Base-by-base conservation (phyloP, 495 filamentous ascomycete genomes). In the Tirmania nivea region DNA sequence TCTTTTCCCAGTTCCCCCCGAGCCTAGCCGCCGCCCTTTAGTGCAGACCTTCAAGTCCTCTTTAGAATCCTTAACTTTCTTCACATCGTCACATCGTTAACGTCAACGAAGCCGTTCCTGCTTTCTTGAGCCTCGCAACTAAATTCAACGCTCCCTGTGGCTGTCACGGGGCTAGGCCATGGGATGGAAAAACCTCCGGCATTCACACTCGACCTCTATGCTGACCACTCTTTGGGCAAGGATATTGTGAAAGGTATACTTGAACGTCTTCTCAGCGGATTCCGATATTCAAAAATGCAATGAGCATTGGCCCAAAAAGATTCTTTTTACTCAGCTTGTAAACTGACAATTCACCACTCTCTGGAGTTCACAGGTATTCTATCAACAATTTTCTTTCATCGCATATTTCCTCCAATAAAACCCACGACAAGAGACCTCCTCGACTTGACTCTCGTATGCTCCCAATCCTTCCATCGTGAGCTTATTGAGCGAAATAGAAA, bases 351-450 rank as follows among this genome's bases (percentile, higher is more conserved):
- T 10, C 55, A 54, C 59, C 53, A 55, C 56, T 56, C 62, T 57
- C 61, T 48, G 56, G 45, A 19, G 17, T 51, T 53, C 25, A 8
- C 56, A 96, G 89, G 83, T 56, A 82, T 95, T 61, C 79, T 96
- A 51, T 86, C 94, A 67, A 90, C 89, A 42, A 94, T 97, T 65
- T 97, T 96, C 79, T 97, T 97, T 73, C 87, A 96, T 69, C 84
- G 90, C 56, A 93, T 86, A 73, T 96, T 97, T 71, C 83, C 83
- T 54, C 78, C 83, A 34, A 74, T 94, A 53, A 70, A 77, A 12
- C 90, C 90, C n/a, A 75, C 76, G 48, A 85, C 84, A 48, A 79
- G 85, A 64, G 90, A 97, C 63, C 77, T 96, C 48, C 78, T 96
- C 53, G 90, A 94, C 62, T 74, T 95, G 52, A 94, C 87, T 31